Base-by-base conservation (phyloP, 441 rosid species). In the Erodium moschatum region DNA sequence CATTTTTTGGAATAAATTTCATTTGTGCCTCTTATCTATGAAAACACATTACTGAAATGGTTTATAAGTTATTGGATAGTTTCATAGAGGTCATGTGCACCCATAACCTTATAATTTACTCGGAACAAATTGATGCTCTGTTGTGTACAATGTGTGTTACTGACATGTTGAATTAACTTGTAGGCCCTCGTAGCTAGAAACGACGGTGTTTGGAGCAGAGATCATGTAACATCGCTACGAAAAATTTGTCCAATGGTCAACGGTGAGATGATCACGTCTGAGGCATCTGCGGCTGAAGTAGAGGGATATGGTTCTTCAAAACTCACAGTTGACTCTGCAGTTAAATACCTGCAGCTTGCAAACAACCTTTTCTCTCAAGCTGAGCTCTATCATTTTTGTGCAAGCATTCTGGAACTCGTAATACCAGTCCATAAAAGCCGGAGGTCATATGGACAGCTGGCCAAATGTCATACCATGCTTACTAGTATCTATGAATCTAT, bases 241-340 rank as follows among this genome's bases (percentile, higher is more conserved):
- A 94, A 91, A 83, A 89, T 94, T 69, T 94, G 99, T 69, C 99
- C 99, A 5, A 86, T 91, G 96, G 97, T 90, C 66, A 91, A 87
- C 80, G 82, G 83, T 50, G 97, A 94, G 81, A 88, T 94, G 48
- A 42, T 42, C 70, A 82, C 86, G 21, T 80, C 94, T 16, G 97
- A 94, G 83, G 94, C 97, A 70, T 88, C 97, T 58, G 99, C 97
- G 8, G 99, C 99, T 12, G 99, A 94, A 81, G 99, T 94, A 10
- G 99, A 94, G 85, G 99, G 99, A 56, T 94, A 94, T 73, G 97
- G 99, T 76, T 90, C 99, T 81, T 94, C 99, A 40, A 94, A 94
- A 80, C 97, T 94, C 72, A 94, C 99, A 10, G 97, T 94, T 64
- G 99, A 94, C 83, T 94, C 99, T 16, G 99, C 97, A 11, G 97